Base-by-base conservation (phyloP, 441 rosid genomes). In the Mallotus repandus region DNA sequence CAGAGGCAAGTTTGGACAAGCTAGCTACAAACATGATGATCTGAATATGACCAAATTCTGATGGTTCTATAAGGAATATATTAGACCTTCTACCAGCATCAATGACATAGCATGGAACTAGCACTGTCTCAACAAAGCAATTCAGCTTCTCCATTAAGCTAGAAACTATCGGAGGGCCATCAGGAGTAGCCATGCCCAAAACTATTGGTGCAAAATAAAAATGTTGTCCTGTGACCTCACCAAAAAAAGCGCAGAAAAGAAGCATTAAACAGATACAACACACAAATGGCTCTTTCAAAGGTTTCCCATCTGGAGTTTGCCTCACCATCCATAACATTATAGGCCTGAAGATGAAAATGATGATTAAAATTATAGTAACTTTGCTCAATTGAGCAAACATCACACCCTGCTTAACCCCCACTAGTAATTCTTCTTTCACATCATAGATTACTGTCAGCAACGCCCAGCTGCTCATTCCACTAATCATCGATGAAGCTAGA, bases 271-370 rank as follows among this genome's bases (percentile, higher is more conserved):
- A 57, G 15, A 82, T 68, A 11, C 43, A 43, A 7, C 68, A 56
- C 11, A 84, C 41, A 54, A 79, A 73, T 0, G 78, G 54, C 66
- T 75, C 81, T 82, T 80, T 86, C 21, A 86, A 64, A n/a, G 84
- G 60, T n/a, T 79, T 73, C 70, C 90, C 89, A 25, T 83, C 86
- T 2, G 86, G 89, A 52, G 85, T 83, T 76, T 57, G 68, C 63
- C 63, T 76, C 48, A 69, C 77, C 86, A 88, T 88, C 88, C 87
- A 82, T 10, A 6, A 1, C 79, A 88, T 74, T 9, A 77, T 68
- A 22, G 88, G 92, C 12, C 87, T 81, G 50, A 79, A 6, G 46
- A 32, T 35, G 21, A 70, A 80, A 53, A 78, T 71, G 49, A 68
- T 77, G 19, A 81, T 9, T 56, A 80, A 29, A 2, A 69, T 7